Conservation (phyloP, 164 flowering plant species). For the Kingdonia uniflora region DNA sequence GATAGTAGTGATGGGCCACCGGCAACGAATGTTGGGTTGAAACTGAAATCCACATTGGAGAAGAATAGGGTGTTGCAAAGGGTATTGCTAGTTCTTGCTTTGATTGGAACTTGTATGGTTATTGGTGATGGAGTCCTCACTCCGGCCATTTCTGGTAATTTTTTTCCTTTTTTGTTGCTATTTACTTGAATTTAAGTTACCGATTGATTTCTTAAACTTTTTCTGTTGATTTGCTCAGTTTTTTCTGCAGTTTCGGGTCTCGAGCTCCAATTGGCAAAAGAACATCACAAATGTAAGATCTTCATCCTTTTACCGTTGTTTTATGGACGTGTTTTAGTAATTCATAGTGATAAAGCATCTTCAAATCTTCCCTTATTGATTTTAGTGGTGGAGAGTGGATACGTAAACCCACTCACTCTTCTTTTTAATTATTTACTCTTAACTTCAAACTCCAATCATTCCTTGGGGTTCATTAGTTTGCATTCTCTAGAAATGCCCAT, state of each 20-base stretch:
- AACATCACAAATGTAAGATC: slow-evolving; percentile 80
- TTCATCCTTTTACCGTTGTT: neutral
- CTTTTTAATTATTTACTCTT: too few relatives aligned
- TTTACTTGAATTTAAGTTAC: slow-evolving; percentile 3
- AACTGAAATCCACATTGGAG: slow-evolving; percentile 54
- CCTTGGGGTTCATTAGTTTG: too few relatives aligned
- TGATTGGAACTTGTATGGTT: slow-evolving; percentile 97
- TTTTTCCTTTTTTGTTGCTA: slow-evolving; percentile 3
- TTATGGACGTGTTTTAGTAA: neutral
- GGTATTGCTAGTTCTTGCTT: slow-evolving; percentile 62
- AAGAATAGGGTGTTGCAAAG: slow-evolving; percentile 66
- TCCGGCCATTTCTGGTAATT: slow-evolving; percentile 82
- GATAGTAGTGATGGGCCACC: slow-evolving; percentile 20
- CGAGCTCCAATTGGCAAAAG: slow-evolving; percentile 62
- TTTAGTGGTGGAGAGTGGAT: too few relatives aligned
- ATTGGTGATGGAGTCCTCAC: slow-evolving; percentile 98
- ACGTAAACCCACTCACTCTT: too few relatives aligned
- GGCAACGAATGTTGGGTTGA: slow-evolving; percentile 30
- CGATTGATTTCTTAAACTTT: too few relatives aligned
- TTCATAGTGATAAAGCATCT: neutral
- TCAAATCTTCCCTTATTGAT: too few relatives aligned
- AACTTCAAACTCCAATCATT: too few relatives aligned
- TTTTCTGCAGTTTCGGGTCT: slow-evolving; percentile 94
- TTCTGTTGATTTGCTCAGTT: slow-evolving; percentile 39
- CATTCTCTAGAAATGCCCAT: too few relatives aligned